phyloP scores from a whole-genome alignment of 2,329 filamentous ascomycete species.

The Aspergillus sp. region DNA sequence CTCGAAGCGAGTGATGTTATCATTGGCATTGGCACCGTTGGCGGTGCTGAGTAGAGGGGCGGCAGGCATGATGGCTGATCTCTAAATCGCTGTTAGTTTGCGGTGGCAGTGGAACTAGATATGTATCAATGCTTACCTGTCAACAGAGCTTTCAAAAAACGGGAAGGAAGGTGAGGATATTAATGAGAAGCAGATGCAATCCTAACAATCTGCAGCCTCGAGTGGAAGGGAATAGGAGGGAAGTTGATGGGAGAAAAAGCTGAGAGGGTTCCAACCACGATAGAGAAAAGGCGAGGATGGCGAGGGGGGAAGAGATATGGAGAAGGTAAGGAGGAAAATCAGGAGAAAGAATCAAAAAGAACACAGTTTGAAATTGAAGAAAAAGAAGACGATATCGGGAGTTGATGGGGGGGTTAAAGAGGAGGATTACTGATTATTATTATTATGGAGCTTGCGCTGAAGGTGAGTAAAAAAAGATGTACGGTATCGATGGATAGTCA shows the following conservation, averaged over 20 bases:
- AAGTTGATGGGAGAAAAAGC: slow-evolving; percentile 23
- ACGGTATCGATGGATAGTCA: slow-evolving; percentile 11
- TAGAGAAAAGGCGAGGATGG: slow-evolving; percentile 14
- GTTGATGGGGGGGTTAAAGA: slow-evolving; percentile 13
- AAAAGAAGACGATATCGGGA: slow-evolving; percentile 20
- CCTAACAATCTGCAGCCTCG: slow-evolving; percentile 8
- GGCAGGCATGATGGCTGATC: slow-evolving; percentile 55
- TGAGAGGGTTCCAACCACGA: slow-evolving; percentile 9
- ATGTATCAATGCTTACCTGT: slow-evolving; percentile 16
- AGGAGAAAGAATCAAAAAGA: slow-evolving; percentile 12
- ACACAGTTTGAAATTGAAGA: slow-evolving; percentile 13
- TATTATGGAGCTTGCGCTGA: slow-evolving; percentile 5
- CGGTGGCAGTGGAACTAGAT: neutral
- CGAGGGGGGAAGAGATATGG: slow-evolving; percentile 17
- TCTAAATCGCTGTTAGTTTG: slow-evolving; percentile 15
- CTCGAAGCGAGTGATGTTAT: slow-evolving; percentile 96
- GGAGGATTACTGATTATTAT: slow-evolving; percentile 12
- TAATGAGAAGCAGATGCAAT: slow-evolving; percentile 12
- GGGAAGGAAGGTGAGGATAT: slow-evolving; percentile 9
- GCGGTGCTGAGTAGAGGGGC: slow-evolving; percentile 50
- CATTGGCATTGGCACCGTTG: slow-evolving; percentile 72
- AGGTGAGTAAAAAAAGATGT: slow-evolving; percentile 11
- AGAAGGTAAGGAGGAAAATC: slow-evolving; percentile 12
- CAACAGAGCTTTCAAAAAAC: slow-evolving; percentile 21
- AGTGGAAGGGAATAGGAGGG: slow-evolving; percentile 19